These are phyloP conservation scores for Tremella yokohamensis DNA, from an alignment of 768 basidiomycete genomes.

Conservation along the genomic window DNA sequence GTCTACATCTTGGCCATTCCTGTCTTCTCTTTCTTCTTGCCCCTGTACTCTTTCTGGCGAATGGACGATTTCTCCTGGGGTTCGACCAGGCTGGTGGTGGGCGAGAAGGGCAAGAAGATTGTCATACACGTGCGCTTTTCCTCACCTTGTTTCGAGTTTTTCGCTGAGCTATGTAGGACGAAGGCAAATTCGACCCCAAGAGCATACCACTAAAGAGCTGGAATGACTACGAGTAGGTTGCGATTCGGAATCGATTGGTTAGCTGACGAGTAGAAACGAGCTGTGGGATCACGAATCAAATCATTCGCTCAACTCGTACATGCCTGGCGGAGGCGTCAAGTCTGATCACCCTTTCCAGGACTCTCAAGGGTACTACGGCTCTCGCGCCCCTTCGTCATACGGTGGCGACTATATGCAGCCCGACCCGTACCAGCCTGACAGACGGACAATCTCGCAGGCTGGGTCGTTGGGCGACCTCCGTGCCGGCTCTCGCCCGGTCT, in stretches of 20 bases:
- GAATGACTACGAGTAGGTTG: slow-evolving; percentile 77
- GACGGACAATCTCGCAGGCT: slow-evolving; percentile 74
- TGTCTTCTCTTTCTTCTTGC: slow-evolving; percentile 86
- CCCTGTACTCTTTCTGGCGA: slow-evolving; percentile 91
- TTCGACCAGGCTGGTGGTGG: slow-evolving; percentile 60
- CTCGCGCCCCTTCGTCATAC: slow-evolving; percentile 54
- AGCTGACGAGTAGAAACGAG: slow-evolving; percentile 67
- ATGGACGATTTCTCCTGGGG: slow-evolving; percentile 92
- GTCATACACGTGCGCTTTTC: slow-evolving; percentile 76
- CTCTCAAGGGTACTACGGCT: slow-evolving; percentile 53
- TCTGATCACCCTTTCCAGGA: slow-evolving; percentile 25
- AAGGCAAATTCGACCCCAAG: slow-evolving; percentile 93
- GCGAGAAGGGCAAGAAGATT: slow-evolving; percentile 92
- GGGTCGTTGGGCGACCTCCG: slow-evolving; percentile 60
- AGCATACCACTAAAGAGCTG: slow-evolving; percentile 93
- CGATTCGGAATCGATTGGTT: background rate
- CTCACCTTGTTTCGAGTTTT: background rate
- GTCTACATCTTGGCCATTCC: slow-evolving; percentile 94
- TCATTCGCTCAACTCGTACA: slow-evolving; percentile 90
- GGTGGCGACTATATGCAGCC: slow-evolving; percentile 71
- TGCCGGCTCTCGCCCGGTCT: slow-evolving; percentile 24
- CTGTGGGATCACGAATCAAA: slow-evolving; percentile 97
- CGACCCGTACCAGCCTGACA: slow-evolving; percentile 66
- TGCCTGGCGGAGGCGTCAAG: slow-evolving; percentile 57
- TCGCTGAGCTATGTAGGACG: slow-evolving; percentile 63